phyloP scores from a whole-genome alignment of 2,329 filamentous ascomycete genomes.

The Nigrospora osmanthi region DNA sequence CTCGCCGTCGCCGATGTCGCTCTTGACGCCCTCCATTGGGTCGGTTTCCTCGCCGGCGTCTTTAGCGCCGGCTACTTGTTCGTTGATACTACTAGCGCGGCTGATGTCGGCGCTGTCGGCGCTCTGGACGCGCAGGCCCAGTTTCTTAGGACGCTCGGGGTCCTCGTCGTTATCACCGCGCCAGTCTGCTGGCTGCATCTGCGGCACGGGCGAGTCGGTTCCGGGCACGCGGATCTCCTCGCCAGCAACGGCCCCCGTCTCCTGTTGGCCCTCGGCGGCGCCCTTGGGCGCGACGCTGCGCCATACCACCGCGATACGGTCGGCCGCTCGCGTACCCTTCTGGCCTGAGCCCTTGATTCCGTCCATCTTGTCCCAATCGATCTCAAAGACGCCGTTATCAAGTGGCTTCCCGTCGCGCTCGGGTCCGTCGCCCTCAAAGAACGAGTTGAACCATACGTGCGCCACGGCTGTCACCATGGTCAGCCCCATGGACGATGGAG shows the following conservation, averaged over 20 bases:
- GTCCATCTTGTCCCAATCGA: constrained; percentile 67
- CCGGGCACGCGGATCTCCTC: constrained; percentile 57
- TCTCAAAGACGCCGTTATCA: constrained; percentile 55
- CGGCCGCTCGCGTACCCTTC: constrained; percentile 76
- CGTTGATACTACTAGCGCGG: constrained; percentile 61
- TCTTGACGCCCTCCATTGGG: constrained; percentile 4
- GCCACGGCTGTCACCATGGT: constrained; percentile 90
- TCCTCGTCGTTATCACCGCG: constrained; percentile 46
- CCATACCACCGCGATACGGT: constrained; percentile 83
- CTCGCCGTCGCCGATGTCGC: neutral
- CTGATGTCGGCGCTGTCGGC: constrained; percentile 61
- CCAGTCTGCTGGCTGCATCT: constrained; percentile 69
- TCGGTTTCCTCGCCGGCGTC: constrained; percentile 11
- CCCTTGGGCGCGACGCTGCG: constrained; percentile 30
- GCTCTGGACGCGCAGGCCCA: constrained; percentile 61
- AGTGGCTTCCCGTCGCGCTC: constrained; percentile 59
- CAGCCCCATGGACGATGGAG: constrained; percentile 66
- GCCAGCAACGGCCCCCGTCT: constrained; percentile 10
- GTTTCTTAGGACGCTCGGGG: constrained; percentile 47
- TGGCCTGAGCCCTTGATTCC: constrained; percentile 84
- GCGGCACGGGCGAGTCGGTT: constrained; percentile 59
- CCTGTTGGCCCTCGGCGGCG: constrained; percentile 1
- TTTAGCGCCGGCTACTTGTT: constrained; percentile 13
- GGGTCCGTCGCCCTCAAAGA: constrained; percentile 76
- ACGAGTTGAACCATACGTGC: constrained; percentile 95